phyloP scores from a whole-genome alignment of 345 rosid species.

The Eucalyptus polybractea region DNA sequence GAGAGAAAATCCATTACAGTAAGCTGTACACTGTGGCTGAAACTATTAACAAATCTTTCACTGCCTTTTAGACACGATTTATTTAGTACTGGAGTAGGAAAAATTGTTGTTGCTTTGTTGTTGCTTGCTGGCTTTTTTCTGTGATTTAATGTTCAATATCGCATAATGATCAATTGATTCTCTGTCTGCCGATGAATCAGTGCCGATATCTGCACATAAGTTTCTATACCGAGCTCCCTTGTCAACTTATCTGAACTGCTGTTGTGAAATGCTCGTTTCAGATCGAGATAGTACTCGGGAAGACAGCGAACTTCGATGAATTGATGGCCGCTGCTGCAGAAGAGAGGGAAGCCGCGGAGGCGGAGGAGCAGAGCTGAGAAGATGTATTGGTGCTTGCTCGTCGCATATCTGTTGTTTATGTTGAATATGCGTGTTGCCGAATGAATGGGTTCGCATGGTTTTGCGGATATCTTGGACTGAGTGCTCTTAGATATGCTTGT shows the following conservation, averaged over 20 bases:
- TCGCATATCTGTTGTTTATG: background rate
- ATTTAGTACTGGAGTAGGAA: background rate
- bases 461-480: background rate
- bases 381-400: background rate
- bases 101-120: background rate
- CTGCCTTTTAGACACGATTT: background rate
- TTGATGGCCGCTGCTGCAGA: conserved; percentile 62
- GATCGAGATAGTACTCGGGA: conserved; percentile 57
- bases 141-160: background rate
- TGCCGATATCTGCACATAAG: background rate
- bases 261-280: background rate
- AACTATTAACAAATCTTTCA: background rate
- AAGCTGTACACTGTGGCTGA: background rate
- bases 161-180: background rate
- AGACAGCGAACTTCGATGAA: conserved; percentile 63
- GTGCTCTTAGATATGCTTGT: background rate
- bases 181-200: background rate
- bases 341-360: conserved; percentile 15
- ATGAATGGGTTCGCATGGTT: background rate
- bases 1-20: background rate
- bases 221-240: background rate
- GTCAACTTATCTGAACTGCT: background rate
- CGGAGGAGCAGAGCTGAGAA: conserved; percentile 3
- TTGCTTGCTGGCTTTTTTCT: background rate
- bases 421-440: background rate